These are phyloP conservation scores for Irpex sp. DNA, from an alignment of 1,284 basidiomycete species.

Conservation along the genomic window DNA sequence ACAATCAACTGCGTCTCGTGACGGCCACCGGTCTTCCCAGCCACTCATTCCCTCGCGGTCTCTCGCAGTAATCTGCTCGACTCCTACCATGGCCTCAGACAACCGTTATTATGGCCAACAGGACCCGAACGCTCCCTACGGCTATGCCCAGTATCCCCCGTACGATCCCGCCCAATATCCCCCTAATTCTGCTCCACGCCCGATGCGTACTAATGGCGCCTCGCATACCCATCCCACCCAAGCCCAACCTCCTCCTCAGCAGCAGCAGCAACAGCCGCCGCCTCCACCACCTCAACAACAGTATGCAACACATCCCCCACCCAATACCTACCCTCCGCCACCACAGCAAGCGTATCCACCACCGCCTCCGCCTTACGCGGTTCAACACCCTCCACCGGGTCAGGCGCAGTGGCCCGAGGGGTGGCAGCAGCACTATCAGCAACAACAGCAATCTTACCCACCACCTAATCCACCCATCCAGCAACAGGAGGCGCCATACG, in stretches of 20 bases:
- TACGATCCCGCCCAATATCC: slow-evolving; percentile 34
- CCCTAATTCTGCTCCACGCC: slow-evolving; percentile 29
- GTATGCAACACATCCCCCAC: slow-evolving; percentile 23
- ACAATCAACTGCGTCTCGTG: slow-evolving; percentile 17
- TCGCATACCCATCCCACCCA: slow-evolving; percentile 32
- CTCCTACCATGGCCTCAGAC: slow-evolving; percentile 47
- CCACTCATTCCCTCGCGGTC: slow-evolving; percentile 15
- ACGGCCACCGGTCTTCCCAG: slow-evolving; percentile 13
- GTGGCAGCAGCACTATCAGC: slow-evolving; percentile 26
- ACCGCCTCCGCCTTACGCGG: slow-evolving; percentile 27
- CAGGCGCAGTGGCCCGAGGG: slow-evolving; percentile 32
- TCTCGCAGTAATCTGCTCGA: slow-evolving; percentile 8
- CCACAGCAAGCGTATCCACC: not conserved
- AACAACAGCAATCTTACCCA: slow-evolving; percentile 19
- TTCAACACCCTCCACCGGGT: slow-evolving; percentile 23
- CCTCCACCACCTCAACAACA: slow-evolving; percentile 21
- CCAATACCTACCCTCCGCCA: slow-evolving; percentile 5
- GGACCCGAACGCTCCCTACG: slow-evolving; percentile 48
- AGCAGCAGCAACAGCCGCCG: slow-evolving; percentile 24
- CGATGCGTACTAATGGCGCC: slow-evolving; percentile 33
- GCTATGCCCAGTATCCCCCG: slow-evolving; percentile 43
- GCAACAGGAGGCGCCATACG: slow-evolving; percentile 24
- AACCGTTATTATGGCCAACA: slow-evolving; percentile 46
- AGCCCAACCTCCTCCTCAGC: slow-evolving; percentile 25
- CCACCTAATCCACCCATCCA: slow-evolving; percentile 22